A percentile compares a stretch with the other conserved stretches of the same genome.
Evolutionary conservation across 176 grass and related monocot species (phyloP).

Genomic region (Triticum urartu): DNA sequence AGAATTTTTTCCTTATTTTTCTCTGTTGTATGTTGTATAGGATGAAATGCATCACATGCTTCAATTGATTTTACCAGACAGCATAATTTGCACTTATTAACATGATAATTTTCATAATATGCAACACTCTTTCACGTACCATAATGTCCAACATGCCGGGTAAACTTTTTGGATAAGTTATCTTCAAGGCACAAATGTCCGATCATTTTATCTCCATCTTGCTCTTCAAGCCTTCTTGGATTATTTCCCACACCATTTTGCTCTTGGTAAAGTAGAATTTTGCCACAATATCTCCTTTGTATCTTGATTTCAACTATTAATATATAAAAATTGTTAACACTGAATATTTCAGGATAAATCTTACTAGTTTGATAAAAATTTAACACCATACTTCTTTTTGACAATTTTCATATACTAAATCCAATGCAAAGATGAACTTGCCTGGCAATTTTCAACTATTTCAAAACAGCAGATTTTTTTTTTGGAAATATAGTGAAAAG

Average conservation of each 20-base stretch:
- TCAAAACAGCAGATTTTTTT: too few relatives aligned
- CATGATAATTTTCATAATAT: neutral
- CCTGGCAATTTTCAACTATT: neutral
- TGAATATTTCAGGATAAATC: neutral
- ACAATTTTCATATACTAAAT: too few relatives aligned
- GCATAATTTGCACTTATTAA: neutral
- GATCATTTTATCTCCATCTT: slow-evolving; percentile 61
- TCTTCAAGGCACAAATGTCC: slow-evolving; percentile 42
- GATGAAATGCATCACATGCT: neutral
- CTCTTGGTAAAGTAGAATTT: slow-evolving; percentile 52
- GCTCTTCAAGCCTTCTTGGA: slow-evolving; percentile 45
- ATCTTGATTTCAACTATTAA: slow-evolving; percentile 32
- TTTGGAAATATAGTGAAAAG: neutral
- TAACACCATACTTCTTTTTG: too few relatives aligned
- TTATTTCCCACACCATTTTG: slow-evolving; percentile 56
- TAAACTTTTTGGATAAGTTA: slow-evolving; percentile 38
- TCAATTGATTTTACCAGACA: neutral
- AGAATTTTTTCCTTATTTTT: neutral
- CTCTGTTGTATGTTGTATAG: neutral
- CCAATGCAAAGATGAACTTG: neutral
- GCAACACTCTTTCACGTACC: slow-evolving; percentile 25
- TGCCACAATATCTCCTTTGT: slow-evolving; percentile 54
- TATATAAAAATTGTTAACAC: neutral
- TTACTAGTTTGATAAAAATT: neutral
- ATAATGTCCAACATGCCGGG: slow-evolving; percentile 42